Evolutionary conservation across 208 protist genomes (phyloP).

Genomic region (Trypanosoma conorhini): DNA sequence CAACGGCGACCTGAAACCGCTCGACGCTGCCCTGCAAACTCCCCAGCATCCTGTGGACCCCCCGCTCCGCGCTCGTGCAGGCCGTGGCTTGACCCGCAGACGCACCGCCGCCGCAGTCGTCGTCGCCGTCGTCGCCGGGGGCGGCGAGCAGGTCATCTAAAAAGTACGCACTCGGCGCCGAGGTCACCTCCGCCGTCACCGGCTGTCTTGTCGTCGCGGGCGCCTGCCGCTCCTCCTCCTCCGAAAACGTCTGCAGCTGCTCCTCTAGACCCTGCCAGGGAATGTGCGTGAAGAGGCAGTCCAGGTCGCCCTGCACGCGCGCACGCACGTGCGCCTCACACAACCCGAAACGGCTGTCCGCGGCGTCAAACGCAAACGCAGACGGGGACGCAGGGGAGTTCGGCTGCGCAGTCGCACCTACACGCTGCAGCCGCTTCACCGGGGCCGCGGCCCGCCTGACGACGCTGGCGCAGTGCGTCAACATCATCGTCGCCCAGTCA

Average conservation of each 20-base stretch:
- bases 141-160: slow-evolving; percentile 22
- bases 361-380: background rate
- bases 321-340: slow-evolving; percentile 54
- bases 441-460: slow-evolving; percentile 32
- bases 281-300: slow-evolving; percentile 67
- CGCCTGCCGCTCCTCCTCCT: slow-evolving; percentile 7
- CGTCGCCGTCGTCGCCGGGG: background rate
- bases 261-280: slow-evolving; percentile 68
- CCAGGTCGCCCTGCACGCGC: slow-evolving; percentile 66
- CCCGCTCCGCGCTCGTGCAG: slow-evolving; percentile 33
- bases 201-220: background rate
- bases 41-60: slow-evolving; percentile 42
- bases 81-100: background rate
- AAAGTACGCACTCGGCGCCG: slow-evolving; percentile 32
- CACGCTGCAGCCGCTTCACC: slow-evolving; percentile 1
- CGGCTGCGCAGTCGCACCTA: background rate
- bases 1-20: slow-evolving; percentile 75
- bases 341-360: slow-evolving; percentile 25
- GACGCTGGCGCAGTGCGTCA: slow-evolving; percentile 40
- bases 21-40: slow-evolving; percentile 57
- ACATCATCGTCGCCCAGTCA: slow-evolving; percentile 54
- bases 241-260: slow-evolving; percentile 40
- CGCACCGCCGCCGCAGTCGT: background rate
- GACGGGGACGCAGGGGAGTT: background rate
- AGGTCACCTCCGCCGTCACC: slow-evolving; percentile 3